phyloP scores from a whole-genome alignment of 2,329 filamentous ascomycete genomes.

The Sporothrix protearum region DNA sequence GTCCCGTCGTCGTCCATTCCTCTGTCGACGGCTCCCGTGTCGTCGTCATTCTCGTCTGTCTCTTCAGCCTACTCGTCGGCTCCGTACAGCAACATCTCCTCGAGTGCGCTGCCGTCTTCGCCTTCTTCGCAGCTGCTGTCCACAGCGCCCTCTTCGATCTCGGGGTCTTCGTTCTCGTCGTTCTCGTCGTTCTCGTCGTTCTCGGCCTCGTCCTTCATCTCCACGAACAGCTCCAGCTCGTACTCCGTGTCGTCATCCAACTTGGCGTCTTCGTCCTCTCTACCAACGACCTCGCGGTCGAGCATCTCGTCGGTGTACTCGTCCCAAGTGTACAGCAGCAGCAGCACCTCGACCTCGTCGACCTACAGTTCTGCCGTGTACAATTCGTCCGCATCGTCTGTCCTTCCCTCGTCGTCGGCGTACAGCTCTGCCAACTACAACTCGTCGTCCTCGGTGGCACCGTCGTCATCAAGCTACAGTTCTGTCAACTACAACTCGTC shows the following conservation, averaged over 20 bases:
- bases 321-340: neutral
- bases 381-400: neutral
- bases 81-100: neutral
- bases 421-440: neutral
- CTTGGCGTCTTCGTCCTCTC: neutral
- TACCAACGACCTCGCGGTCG: neutral
- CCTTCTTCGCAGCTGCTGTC: neutral
- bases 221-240: constrained; percentile 3
- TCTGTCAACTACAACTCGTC: neutral
- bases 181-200: too few relatives aligned
- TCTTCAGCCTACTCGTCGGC: neutral
- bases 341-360: neutral
- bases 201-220: neutral
- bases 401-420: neutral
- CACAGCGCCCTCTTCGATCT: neutral
- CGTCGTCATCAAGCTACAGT: neutral
- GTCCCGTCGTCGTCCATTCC: neutral
- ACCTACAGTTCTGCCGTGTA: neutral
- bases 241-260: neutral
- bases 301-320: neutral
- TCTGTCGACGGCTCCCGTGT: neutral
- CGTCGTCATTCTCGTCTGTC: neutral
- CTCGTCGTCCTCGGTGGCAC: neutral
- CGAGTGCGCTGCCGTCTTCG: neutral
- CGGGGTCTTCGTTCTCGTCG: neutral